Percentiles rank a stretch among this genome's conserved stretches.
Conservation (phyloP, 257 asterid genomes). For the Lithospermum erythrorhizon region DNA sequence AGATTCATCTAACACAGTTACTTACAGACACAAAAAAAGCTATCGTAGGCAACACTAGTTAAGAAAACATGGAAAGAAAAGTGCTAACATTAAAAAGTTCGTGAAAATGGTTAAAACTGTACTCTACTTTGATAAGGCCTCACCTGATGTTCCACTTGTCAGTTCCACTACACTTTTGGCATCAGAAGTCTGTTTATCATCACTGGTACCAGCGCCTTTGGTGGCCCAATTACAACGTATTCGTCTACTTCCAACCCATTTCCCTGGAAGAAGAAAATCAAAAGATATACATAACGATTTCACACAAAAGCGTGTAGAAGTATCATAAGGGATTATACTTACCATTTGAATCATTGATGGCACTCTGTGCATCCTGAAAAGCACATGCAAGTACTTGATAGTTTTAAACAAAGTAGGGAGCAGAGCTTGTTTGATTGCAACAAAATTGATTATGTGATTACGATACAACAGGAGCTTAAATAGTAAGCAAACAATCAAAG, state of each 20-base stretch:
- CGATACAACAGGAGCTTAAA: conserved; percentile 5
- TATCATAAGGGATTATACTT: conserved; percentile 11
- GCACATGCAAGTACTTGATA: conserved; percentile 10
- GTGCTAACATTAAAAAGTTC: background rate
- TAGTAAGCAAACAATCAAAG: conserved; percentile 1
- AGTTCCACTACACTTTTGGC: conserved; percentile 76
- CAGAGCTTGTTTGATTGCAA: background rate
- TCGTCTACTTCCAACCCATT: conserved; percentile 95
- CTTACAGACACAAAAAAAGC: too few species aligned
- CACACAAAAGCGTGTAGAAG: conserved; percentile 10
- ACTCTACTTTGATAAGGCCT: conserved; percentile 1
- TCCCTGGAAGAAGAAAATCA: conserved; percentile 31
- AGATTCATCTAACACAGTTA: conserved; percentile 5
- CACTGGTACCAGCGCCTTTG: conserved; percentile 68
- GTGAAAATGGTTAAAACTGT: background rate
- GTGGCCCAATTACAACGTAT: conserved; percentile 97
- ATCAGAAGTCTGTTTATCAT: conserved; percentile 66
- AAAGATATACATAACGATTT: conserved; percentile 2
- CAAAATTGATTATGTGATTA: background rate
- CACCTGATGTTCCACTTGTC: conserved; percentile 67
- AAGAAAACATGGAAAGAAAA: background rate
- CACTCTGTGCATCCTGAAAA: conserved; percentile 87
- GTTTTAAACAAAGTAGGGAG: background rate
- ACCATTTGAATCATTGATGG: conserved; percentile 86
- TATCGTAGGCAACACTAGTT: background rate